A percentile compares a stretch with the other conserved stretches of the same genome.
Evolutionary conservation across 352 stramenopile genomes (phyloP).

Genomic region (Phytophthora pini): DNA sequence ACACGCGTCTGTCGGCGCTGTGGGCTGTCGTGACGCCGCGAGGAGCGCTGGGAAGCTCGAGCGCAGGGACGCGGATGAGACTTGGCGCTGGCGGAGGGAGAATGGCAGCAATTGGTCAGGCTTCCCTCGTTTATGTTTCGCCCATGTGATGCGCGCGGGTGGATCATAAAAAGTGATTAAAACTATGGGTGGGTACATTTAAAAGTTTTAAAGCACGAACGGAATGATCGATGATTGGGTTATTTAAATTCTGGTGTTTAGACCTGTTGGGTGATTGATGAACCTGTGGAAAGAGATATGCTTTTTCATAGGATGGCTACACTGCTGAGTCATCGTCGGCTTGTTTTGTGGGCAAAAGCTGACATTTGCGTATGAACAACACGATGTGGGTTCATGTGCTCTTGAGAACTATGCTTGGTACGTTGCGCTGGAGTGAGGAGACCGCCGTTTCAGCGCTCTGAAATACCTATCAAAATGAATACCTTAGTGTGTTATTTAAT

Average conservation of each 20-base stretch:
- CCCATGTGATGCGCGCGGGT: background rate
- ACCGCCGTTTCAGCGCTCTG: background rate
- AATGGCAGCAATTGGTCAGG: conserved; percentile 32
- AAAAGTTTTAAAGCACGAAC: background rate
- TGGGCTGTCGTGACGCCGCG: conserved; percentile 4
- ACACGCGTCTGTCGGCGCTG: background rate
- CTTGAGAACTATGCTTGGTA: too few species aligned
- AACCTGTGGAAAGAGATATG: conserved; percentile 2
- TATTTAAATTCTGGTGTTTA: background rate
- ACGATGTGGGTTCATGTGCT: too few species aligned
- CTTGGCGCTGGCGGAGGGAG: conserved; percentile 27
- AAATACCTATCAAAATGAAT: too few species aligned
- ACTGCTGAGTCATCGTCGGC: background rate
- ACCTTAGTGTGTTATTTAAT: background rate
- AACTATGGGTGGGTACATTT: background rate
- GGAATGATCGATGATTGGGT: background rate
- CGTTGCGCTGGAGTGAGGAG: conserved; percentile 1
- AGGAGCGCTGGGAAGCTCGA: conserved; percentile 13
- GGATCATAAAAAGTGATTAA: background rate
- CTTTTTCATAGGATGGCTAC: conserved; percentile 11
- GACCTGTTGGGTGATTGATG: background rate
- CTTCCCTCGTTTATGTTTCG: conserved; percentile 24
- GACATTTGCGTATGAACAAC: too few species aligned
- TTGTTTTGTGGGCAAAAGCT: background rate
- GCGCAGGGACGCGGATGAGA: conserved; percentile 12